Base-by-base conservation (phyloP, 1,284 basidiomycete species). In the Mycocalia duriaeana region DNA sequence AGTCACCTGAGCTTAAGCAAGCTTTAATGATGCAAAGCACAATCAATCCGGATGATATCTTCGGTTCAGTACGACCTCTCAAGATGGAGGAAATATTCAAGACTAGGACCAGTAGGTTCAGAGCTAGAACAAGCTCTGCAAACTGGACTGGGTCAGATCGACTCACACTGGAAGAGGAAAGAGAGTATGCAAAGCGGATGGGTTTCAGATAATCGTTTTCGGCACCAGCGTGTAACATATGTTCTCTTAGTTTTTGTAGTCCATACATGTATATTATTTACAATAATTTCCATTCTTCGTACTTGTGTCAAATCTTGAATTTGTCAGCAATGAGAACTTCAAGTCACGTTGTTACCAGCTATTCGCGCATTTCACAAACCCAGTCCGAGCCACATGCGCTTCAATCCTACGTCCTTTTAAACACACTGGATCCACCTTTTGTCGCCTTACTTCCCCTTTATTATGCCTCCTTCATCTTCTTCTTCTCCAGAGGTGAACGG, bases 31-130 rank as follows among this genome's bases (percentile, higher is more conserved):
- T 79, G 46, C 93, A 96, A 68, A 86, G 85, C 45, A 82, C 76
- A 16, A 77, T 91, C 59, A 91, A 97, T 64, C 94, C 94, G 2
- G 93, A 95, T 66, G 87, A 91, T 53, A 84, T 96, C 38, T 97
- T 96, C 58, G 93, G 93, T 7, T 78, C 81, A 14, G 86, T 97
- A 57, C 80, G 79, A 50, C 89, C 89, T 2, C 70, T 96, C 51
- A 77, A 73, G 54, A 95, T 96, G 91, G 88, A 91, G 57, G 89
- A 90, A 57, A 74, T 91, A 49, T 91, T 91, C 70, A 79, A 80
- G 55, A 80, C 76, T 25, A 61, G 81, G 53, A 83, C 84, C 45
- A 87, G 82, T 50, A 77, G 87, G 42, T 95, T 96, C 72, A 77
- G 92, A 50, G 85, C 89, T 11, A 76, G 94, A 45, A 91, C 91